phyloP scores from a whole-genome alignment of 208 protist species.

The Acanthamoeba quina region DNA sequence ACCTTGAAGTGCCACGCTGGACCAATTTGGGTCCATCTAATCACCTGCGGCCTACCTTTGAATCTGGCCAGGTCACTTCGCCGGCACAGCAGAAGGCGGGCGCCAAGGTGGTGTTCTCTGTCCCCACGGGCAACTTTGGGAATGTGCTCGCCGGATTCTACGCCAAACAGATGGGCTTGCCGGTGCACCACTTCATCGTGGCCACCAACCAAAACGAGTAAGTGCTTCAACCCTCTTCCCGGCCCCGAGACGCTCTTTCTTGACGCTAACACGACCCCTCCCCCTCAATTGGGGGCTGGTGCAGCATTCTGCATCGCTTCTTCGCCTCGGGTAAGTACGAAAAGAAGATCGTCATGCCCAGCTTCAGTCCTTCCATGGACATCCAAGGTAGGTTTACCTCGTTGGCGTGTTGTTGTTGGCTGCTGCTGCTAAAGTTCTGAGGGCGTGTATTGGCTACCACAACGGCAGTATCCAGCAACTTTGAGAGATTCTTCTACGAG shows the following conservation, averaged over 20 bases:
- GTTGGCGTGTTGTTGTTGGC: too few species aligned
- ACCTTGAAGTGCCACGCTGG: not conserved
- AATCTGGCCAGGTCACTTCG: slow-evolving; percentile 38
- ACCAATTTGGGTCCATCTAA: not conserved
- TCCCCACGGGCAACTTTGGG: slow-evolving; percentile 98
- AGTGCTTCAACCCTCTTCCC: slow-evolving; percentile 80
- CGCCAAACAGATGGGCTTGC: slow-evolving; percentile 93
- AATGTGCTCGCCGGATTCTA: slow-evolving; percentile 96
- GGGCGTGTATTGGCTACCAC: not conserved
- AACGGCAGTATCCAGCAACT: slow-evolving; percentile 53
- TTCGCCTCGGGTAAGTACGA: slow-evolving; percentile 61
- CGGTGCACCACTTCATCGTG: slow-evolving; percentile 93
- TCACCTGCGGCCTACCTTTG: not conserved
- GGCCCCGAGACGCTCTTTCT: not conserved
- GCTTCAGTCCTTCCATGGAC: slow-evolving; percentile 74
- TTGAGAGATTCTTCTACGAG: slow-evolving; percentile 71
- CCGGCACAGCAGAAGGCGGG: not conserved
- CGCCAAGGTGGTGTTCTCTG: slow-evolving; percentile 74
- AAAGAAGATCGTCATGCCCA: slow-evolving; percentile 44
- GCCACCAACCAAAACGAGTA: slow-evolving; percentile 97
- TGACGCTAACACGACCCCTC: not conserved
- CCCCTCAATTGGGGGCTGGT: not conserved
- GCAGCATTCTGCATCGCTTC: slow-evolving; percentile 63
- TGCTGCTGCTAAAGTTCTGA: not conserved
- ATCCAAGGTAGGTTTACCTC: slow-evolving; percentile 46